These are phyloP conservation scores for Claviceps digitariae DNA, from an alignment of 2,329 filamentous ascomycete genomes.

Conservation along the genomic window DNA sequence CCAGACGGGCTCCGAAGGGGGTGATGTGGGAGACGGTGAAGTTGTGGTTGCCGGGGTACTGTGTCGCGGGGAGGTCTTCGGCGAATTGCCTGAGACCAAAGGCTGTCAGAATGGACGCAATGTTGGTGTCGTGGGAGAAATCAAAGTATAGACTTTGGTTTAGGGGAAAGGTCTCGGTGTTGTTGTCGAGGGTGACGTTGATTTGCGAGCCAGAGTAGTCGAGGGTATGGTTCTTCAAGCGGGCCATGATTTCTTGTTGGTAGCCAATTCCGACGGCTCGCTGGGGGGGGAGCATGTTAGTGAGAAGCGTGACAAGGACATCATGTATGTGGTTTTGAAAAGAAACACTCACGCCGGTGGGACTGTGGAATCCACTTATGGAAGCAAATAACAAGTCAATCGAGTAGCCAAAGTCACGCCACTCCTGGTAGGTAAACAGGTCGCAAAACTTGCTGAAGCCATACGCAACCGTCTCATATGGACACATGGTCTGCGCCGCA, in stretches of 20 bases:
- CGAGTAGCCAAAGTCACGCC: constrained; percentile 58
- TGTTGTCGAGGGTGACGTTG: constrained; percentile 59
- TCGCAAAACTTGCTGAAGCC: constrained; percentile 63
- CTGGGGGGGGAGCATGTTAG: constrained; percentile 13
- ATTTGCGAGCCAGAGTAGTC: constrained; percentile 45
- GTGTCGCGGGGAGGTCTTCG: constrained; percentile 39
- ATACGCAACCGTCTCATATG: constrained; percentile 65
- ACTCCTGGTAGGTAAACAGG: constrained; percentile 64
- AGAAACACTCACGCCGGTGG: constrained; percentile 37
- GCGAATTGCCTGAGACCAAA: constrained; percentile 61
- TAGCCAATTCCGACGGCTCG: constrained; percentile 62
- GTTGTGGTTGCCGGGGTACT: constrained; percentile 43
- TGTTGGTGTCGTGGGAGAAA: constrained; percentile 67
- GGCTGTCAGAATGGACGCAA: constrained; percentile 54
- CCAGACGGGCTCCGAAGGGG: constrained; percentile 58
- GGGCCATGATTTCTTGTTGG: constrained; percentile 59
- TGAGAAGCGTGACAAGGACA: not conserved
- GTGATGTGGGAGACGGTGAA: constrained; percentile 55
- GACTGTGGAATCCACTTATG: constrained; percentile 47
- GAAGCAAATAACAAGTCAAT: constrained; percentile 54
- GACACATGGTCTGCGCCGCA: constrained; percentile 57
- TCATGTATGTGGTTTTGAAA: too few relatives aligned
- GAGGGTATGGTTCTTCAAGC: constrained; percentile 52
- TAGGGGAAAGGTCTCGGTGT: constrained; percentile 54
- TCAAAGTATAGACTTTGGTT: constrained; percentile 65